phyloP scores from a whole-genome alignment of 352 stramenopile species.

The Salisapilia sapeloensis region DNA sequence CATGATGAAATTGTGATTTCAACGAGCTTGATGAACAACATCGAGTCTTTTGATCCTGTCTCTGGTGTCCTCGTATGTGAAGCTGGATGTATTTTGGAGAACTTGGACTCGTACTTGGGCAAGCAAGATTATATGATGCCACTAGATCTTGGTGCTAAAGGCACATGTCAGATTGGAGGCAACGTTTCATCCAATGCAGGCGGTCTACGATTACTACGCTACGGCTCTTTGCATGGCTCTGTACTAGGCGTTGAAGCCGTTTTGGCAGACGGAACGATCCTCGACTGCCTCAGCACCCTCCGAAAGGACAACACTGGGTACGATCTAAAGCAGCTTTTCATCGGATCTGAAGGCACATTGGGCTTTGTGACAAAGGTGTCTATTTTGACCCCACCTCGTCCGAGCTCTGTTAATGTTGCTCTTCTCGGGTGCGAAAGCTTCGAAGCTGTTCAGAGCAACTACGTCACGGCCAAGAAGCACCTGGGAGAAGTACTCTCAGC shows the following conservation, averaged over 20 bases:
- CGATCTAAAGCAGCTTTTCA: constrained; percentile 94
- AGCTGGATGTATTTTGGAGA: constrained; percentile 90
- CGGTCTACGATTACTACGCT: constrained; percentile 87
- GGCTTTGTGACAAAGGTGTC: constrained; percentile 89
- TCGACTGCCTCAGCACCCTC: constrained; percentile 86
- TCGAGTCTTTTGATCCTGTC: constrained; percentile 83
- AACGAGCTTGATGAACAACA: constrained; percentile 80
- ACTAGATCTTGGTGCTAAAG: constrained; percentile 94
- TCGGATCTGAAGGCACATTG: constrained; percentile 93
- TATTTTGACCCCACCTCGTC: constrained; percentile 48
- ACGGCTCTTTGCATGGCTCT: constrained; percentile 88
- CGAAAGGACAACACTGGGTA: constrained; percentile 98
- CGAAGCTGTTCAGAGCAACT: constrained; percentile 53
- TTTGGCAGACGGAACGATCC: constrained; percentile 74
- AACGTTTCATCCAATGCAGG: constrained; percentile 94
- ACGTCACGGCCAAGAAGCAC: constrained; percentile 71
- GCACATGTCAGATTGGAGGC: constrained; percentile 94
- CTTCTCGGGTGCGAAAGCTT: constrained; percentile 86
- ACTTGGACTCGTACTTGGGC: constrained; percentile 80
- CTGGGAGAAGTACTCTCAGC: constrained; percentile 91
- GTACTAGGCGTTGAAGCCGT: constrained; percentile 93
- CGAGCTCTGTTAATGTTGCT: constrained; percentile 74
- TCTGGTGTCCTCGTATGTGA: constrained; percentile 72
- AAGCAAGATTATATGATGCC: constrained; percentile 85
- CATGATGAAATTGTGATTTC: constrained; percentile 91